Evolutionary conservation across 106 monocot genomes (phyloP).

Genomic region (Phalaenopsis equestris): DNA sequence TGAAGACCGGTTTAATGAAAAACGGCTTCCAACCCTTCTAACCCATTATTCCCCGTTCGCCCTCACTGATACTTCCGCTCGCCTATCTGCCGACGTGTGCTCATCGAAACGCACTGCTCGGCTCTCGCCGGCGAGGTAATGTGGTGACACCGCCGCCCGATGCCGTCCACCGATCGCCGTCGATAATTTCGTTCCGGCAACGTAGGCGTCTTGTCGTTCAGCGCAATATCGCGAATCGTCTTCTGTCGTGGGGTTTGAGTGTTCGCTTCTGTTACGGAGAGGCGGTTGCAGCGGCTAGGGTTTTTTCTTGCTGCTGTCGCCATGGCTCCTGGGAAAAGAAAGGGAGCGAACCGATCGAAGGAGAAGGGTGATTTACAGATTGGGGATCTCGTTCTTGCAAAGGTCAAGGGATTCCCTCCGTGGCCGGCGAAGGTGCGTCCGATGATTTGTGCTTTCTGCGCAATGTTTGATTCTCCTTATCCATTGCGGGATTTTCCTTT

Average conservation of each 20-base stretch:
- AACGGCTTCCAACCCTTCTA: not conserved
- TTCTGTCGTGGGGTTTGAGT: not conserved
- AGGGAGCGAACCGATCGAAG: constrained; percentile 13
- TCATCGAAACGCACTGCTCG: not conserved
- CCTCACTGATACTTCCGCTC: not conserved
- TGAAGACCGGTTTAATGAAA: not conserved
- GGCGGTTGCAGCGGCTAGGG: not conserved
- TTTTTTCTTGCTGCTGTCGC: not conserved
- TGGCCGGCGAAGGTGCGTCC: constrained; percentile 45
- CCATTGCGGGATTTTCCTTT: not conserved
- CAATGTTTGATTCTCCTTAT: not conserved
- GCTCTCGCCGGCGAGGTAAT: not conserved
- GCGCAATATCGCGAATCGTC: not conserved
- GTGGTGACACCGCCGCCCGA: not conserved
- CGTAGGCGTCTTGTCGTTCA: not conserved
- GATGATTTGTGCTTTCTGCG: not conserved
- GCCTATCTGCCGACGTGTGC: not conserved
- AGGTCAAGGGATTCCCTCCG: constrained; percentile 41
- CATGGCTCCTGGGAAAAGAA: constrained; percentile 25
- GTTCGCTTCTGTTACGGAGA: not conserved
- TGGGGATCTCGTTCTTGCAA: constrained; percentile 51
- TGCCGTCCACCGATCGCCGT: not conserved
- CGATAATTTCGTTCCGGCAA: not conserved
- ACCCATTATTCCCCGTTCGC: not conserved
- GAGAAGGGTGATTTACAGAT: constrained; percentile 18